Evolutionary conservation across 2,329 filamentous ascomycete genomes (phyloP).

Genomic region (Thyridium curvatum): DNA sequence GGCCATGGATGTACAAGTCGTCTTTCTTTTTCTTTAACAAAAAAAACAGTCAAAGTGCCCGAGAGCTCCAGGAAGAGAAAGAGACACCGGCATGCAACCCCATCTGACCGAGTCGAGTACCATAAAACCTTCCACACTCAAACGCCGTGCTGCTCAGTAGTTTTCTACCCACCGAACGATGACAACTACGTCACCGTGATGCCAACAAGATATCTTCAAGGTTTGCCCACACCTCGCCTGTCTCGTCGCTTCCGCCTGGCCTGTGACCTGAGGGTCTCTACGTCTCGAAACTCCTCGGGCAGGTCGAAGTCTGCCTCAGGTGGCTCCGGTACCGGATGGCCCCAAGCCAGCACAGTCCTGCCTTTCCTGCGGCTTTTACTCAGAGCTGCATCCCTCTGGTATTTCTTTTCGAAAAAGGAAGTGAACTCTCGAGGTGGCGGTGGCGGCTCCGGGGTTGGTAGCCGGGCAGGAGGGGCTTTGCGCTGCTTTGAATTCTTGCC

Average conservation of each 20-base stretch:
- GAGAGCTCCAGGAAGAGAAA: too few relatives aligned
- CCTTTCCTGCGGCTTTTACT: constrained; percentile 63
- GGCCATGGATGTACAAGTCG: too few relatives aligned
- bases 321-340: constrained; percentile 70
- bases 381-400: constrained; percentile 75
- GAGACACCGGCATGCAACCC: too few relatives aligned
- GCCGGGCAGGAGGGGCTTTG: constrained; percentile 19
- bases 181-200: too few relatives aligned
- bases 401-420: constrained; percentile 80
- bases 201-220: constrained; percentile 4
- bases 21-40: too few relatives aligned
- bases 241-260: constrained; percentile 58
- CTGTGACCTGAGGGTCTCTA: constrained; percentile 48
- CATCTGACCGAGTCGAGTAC: too few relatives aligned
- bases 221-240: constrained; percentile 43
- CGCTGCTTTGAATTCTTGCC: constrained; percentile 25
- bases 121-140: too few relatives aligned
- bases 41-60: too few relatives aligned
- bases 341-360: constrained; percentile 72
- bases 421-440: constrained; percentile 52
- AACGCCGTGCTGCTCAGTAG: too few relatives aligned
- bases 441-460: constrained; percentile 15
- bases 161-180: too few relatives aligned
- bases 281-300: constrained; percentile 57
- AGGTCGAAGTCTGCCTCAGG: constrained; percentile 67